Conservation (phyloP, 768 basidiomycete species). For the Amanita fuliginea region DNA sequence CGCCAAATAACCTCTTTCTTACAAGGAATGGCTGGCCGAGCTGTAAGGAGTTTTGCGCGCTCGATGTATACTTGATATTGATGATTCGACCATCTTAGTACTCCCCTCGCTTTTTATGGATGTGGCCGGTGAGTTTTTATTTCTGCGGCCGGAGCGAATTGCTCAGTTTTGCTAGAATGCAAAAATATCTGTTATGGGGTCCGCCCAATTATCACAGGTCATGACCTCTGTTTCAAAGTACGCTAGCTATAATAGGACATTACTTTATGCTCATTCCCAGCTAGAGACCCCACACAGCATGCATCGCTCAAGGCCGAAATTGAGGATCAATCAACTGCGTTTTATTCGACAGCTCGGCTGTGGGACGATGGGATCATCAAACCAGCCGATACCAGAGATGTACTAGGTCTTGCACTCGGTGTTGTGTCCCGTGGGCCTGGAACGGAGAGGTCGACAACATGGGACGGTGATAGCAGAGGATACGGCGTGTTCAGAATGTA, state of each 20-base stretch:
- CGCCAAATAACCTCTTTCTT: slow-evolving; percentile 1
- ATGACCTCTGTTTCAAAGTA: slow-evolving; percentile 86
- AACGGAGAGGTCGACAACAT: slow-evolving; percentile 33
- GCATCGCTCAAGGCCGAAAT: slow-evolving; percentile 67
- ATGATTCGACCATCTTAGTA: slow-evolving; percentile 40
- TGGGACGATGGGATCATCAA: slow-evolving; percentile 93
- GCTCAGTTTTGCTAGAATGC: slow-evolving; percentile 48
- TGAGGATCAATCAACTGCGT: slow-evolving; percentile 77
- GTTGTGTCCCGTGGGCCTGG: slow-evolving; percentile 44
- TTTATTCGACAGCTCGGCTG: slow-evolving; percentile 84
- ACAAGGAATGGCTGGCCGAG: slow-evolving; percentile 84
- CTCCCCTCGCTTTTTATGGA: slow-evolving; percentile 92
- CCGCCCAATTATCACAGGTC: slow-evolving; percentile 84
- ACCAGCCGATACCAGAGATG: slow-evolving; percentile 81
- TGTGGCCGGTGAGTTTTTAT: slow-evolving; percentile 76
- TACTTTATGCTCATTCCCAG: background rate
- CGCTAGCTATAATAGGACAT: slow-evolving; percentile 11
- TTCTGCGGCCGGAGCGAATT: slow-evolving; percentile 2
- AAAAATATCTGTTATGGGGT: slow-evolving; percentile 93
- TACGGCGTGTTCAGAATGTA: slow-evolving; percentile 93
- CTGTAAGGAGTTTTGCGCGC: slow-evolving; percentile 45
- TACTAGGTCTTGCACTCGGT: slow-evolving; percentile 79
- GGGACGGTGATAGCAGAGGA: slow-evolving; percentile 61
- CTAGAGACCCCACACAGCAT: slow-evolving; percentile 74
- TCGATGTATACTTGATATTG: slow-evolving; percentile 2